phyloP scores from a whole-genome alignment of 345 rosid genomes.

The Firmiana major region DNA sequence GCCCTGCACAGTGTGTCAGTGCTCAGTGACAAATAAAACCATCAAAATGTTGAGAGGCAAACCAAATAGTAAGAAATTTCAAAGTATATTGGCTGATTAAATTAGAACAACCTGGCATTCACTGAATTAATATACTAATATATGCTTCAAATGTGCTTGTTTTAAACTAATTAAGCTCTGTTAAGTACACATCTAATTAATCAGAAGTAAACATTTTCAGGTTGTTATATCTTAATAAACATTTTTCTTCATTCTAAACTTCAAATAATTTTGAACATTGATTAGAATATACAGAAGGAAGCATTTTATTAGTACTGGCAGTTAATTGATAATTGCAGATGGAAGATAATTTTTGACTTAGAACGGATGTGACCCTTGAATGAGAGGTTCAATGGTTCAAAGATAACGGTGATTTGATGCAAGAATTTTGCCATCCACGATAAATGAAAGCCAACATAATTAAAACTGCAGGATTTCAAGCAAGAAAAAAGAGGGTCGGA shows the following conservation, averaged over 20 bases:
- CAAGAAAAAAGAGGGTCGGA: neutral
- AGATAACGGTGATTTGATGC: neutral
- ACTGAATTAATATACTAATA: neutral
- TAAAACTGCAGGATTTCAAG: neutral
- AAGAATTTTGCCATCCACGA: neutral
- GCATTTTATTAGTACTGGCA: neutral
- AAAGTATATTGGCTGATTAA: neutral
- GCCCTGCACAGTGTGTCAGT: constrained; percentile 52
- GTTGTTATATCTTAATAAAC: neutral
- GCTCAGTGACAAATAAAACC: no score
- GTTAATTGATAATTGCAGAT: neutral
- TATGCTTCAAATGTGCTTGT: neutral
- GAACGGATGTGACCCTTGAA: constrained; percentile 2
- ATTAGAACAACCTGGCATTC: neutral
- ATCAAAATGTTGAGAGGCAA: neutral
- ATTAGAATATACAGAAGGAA: no score
- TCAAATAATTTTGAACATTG: neutral
- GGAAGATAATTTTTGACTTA: neutral
- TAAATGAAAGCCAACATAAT: neutral
- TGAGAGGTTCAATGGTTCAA: constrained; percentile 6
- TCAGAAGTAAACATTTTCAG: neutral
- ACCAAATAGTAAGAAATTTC: neutral
- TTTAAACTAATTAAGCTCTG: neutral
- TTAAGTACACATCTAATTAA: neutral
- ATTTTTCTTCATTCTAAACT: neutral